Percentiles rank a stretch among this genome's conserved stretches.
These are phyloP conservation scores for Austroboletus rostrupii DNA, from an alignment of 1,284 basidiomycete genomes.

Conservation along the genomic window DNA sequence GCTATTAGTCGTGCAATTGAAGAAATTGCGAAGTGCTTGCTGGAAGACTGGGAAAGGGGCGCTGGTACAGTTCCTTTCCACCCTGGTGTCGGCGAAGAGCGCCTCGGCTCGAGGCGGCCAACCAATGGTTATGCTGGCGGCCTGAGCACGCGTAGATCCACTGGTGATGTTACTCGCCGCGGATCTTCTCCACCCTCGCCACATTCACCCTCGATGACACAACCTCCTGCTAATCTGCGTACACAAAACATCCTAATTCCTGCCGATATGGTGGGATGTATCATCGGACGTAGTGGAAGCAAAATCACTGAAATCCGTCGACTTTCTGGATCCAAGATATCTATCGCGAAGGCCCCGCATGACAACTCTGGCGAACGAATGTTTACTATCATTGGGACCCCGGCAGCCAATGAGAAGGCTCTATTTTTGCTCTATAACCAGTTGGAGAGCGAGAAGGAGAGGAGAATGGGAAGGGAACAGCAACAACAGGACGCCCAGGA, in stretches of 20 bases:
- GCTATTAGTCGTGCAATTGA: constrained; percentile 88
- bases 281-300: constrained; percentile 93
- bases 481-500: constrained; percentile 59
- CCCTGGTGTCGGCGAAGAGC: constrained; percentile 81
- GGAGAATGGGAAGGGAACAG: constrained; percentile 79
- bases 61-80: constrained; percentile 94
- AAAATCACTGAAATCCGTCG: constrained; percentile 99
- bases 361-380: constrained; percentile 98
- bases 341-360: constrained; percentile 96
- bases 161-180: constrained; percentile 47
- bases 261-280: constrained; percentile 97
- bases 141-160: constrained; percentile 50
- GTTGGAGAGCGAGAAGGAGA: constrained; percentile 92
- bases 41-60: constrained; percentile 96
- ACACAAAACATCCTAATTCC: constrained; percentile 99
- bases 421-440: constrained; percentile 97
- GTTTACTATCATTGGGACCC: constrained; percentile 98
- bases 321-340: constrained; percentile 93
- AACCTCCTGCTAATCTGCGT: constrained; percentile 73
- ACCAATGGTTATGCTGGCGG: constrained; percentile 44
- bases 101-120: constrained; percentile 46
- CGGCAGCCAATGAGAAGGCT: constrained; percentile 95
- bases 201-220: constrained; percentile 48
- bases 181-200: constrained; percentile 57
- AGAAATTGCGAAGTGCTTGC: constrained; percentile 92